A percentile compares a stretch with the other conserved stretches of the same genome.
Conservation (phyloP, 2,329 filamentous ascomycete species). For the Tolypocladium ovalisporum region DNA sequence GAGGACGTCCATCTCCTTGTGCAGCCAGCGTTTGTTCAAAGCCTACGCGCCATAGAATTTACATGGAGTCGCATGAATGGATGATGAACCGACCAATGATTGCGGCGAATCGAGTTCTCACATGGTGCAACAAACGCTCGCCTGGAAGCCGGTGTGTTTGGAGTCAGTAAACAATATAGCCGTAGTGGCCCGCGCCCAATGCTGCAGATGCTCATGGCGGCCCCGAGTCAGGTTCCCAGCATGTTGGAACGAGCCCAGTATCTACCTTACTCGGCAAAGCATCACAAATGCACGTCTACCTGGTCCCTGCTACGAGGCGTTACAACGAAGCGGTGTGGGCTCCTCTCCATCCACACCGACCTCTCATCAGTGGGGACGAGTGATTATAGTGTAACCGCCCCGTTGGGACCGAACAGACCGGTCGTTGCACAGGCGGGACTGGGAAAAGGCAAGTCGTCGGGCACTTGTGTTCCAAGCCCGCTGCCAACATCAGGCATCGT, state of each 20-base stretch:
- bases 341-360: background rate
- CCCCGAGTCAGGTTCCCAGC: background rate
- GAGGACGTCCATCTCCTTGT: background rate
- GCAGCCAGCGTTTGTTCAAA: background rate
- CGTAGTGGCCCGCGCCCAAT: background rate
- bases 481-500: background rate
- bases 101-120: background rate
- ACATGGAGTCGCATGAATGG: too few relatives aligned
- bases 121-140: background rate
- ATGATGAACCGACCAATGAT: background rate
- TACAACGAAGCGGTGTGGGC: background rate
- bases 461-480: background rate
- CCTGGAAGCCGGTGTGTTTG: background rate
- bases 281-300: background rate
- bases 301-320: background rate
- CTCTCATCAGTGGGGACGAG: background rate
- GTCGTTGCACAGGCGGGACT: background rate
- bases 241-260: too few relatives aligned
- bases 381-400: background rate
- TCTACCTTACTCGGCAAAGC: background rate
- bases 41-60: background rate
- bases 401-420: background rate
- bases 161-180: background rate
- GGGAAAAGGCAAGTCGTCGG: background rate
- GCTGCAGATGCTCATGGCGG: background rate